Base-by-base conservation (phyloP, 805 yeast species). In the Starmerella stellata region DNA sequence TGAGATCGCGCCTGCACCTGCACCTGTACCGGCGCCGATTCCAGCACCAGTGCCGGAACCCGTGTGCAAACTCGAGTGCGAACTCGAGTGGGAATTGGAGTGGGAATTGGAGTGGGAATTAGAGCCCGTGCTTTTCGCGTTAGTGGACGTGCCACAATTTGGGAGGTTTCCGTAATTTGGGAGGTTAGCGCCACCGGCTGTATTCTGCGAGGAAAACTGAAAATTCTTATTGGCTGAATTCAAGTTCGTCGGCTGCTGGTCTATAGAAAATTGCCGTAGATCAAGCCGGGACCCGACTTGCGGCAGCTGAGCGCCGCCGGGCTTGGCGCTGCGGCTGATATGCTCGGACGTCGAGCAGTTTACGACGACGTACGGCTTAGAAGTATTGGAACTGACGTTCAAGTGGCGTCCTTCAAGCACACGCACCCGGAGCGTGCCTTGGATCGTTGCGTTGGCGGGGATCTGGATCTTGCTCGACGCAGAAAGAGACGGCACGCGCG, bases 311-410 rank as follows among this genome's bases (percentile, higher is more conserved):
- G 21, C 19, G 35, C 43, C 39, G 39, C 41, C n/a, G 36, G 40
- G 38, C 30, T 45, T 38, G 13, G 51, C 50, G 38, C 52, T 42
- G 30, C 44, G 74, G 20, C 93, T 75, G 43, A 87, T 83, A 47
- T 75, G 79, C 60, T 90, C 96, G 1, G 92, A 76, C 44, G 87
- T 76, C 56, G 82, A 93, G 62, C 79, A 83, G 9, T 93, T 78
- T 58, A 92, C 80, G 28, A 83, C 94, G 16, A 80, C 93, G 56
- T 83, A 58, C 14, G 65, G 56, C 35, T 51, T 47, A 31, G 54
- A 56, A 34, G 46, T 78, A 8, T 30, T 21, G 9, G 36, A 32
- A 21, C 21, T 31, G 14, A 38, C 38, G 19, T 34, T 44, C 25
- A 87, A 65, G 48, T 74, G 75, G 42, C 66, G 69, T 2, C 94